A percentile compares a stretch with the other conserved stretches of the same genome.
phyloP scores from a whole-genome alignment of 129 eudicot genomes.

The Tagetes erecta region DNA sequence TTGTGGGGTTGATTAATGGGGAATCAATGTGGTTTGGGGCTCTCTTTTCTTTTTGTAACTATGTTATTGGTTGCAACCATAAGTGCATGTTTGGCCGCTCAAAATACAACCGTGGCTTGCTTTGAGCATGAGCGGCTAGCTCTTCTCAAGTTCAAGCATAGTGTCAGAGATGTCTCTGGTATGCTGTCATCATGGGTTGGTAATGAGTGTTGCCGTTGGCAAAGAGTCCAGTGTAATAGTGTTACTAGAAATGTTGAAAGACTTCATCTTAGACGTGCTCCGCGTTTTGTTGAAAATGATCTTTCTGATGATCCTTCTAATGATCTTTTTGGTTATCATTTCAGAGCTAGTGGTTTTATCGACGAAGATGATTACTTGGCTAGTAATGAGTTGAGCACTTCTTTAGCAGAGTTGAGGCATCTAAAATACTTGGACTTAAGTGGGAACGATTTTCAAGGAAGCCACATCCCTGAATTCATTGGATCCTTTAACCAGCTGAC shows the following conservation, averaged over 20 bases:
- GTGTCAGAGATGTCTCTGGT: not conserved
- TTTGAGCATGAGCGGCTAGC: conserved; percentile 6
- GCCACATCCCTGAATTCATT: not conserved
- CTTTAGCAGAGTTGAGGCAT: conserved; percentile 7
- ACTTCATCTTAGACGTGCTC: not conserved
- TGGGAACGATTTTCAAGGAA: not conserved
- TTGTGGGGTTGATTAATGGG: not conserved
- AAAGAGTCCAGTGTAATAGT: not conserved
- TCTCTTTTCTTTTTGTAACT: not conserved
- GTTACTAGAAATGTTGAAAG: not conserved
- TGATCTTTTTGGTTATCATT: too few relatives aligned
- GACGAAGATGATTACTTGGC: not conserved
- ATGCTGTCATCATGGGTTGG: conserved; percentile 5
- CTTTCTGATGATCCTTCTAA: too few relatives aligned
- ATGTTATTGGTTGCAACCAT: not conserved
- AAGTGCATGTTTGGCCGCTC: not conserved
- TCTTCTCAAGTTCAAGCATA: not conserved
- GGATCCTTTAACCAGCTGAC: not conserved
- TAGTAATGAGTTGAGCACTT: not conserved
- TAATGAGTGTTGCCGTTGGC: not conserved
- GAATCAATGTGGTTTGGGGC: not conserved
- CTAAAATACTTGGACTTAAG: not conserved
- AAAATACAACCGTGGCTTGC: not conserved
- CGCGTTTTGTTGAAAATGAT: too few relatives aligned
- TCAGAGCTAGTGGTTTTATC: not conserved